These are phyloP conservation scores for Haberlea rhodopensis DNA, from an alignment of 257 asterid species.

Conservation along the genomic window DNA sequence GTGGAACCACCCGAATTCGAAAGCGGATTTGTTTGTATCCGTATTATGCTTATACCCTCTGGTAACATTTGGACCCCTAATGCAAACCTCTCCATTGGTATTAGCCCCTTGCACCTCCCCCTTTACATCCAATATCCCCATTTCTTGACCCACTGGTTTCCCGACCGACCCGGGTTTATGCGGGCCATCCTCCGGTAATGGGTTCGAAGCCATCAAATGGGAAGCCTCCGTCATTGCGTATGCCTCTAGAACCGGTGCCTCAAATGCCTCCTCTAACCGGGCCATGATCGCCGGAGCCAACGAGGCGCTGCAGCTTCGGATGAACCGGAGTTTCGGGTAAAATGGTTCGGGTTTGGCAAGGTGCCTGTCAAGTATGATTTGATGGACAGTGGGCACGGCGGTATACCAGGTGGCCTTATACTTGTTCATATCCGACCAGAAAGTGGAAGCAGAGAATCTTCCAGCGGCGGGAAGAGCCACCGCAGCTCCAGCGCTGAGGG, in stretches of 20 bases:
- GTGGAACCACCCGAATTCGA: constrained; percentile 83
- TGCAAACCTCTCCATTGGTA: constrained; percentile 78
- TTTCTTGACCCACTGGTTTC: constrained; percentile 86
- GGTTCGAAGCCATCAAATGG: constrained; percentile 87
- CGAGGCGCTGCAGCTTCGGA: constrained; percentile 97
- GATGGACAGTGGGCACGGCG: constrained; percentile 96
- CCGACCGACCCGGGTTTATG: constrained; percentile 86
- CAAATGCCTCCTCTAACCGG: constrained; percentile 82
- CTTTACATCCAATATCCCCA: constrained; percentile 69
- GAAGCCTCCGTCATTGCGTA: constrained; percentile 96
- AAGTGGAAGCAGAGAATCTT: constrained; percentile 90
- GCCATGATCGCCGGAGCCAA: constrained; percentile 80
- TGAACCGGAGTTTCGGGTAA: constrained; percentile 86
- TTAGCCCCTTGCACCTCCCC: constrained; percentile 58
- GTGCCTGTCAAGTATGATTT: constrained; percentile 83
- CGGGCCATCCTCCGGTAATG: constrained; percentile 74
- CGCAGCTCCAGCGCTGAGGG: constrained; percentile 82
- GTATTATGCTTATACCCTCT: constrained; percentile 81
- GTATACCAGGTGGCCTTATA: constrained; percentile 93
- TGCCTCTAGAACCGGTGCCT: constrained; percentile 83
- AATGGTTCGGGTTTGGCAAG: constrained; percentile 53
- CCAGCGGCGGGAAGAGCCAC: constrained; percentile 90
- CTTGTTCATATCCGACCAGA: constrained; percentile 83
- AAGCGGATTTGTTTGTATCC: constrained; percentile 79
- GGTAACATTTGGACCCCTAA: constrained; percentile 83